phyloP scores from a whole-genome alignment of 352 stramenopile species.

The Hyphochytrium catenoides region DNA sequence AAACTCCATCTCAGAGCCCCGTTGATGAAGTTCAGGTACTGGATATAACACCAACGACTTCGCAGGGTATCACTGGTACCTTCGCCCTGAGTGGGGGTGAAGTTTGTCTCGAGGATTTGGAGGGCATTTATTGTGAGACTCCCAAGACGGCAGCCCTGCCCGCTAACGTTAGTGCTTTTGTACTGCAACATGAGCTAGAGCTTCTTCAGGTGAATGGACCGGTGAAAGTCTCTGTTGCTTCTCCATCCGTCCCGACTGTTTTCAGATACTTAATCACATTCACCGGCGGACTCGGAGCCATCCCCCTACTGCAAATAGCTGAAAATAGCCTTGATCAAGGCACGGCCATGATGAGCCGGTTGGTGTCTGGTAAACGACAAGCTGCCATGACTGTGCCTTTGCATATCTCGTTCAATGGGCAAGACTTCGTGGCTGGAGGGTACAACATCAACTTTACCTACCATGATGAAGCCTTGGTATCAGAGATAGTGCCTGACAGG shows the following conservation, averaged over 20 bases:
- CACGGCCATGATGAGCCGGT: conserved; percentile 4
- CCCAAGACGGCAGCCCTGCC: conserved; percentile 17
- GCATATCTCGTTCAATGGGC: conserved; percentile 61
- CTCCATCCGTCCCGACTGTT: background rate
- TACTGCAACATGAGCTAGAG: conserved; percentile 27
- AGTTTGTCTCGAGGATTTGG: conserved; percentile 14
- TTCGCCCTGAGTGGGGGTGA: conserved; percentile 36
- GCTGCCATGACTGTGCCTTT: conserved; percentile 35
- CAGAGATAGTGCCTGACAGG: too few species aligned
- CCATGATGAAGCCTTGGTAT: too few species aligned
- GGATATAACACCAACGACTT: conserved; percentile 35
- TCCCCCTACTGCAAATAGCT: conserved; percentile 16
- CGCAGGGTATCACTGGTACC: conserved; percentile 17
- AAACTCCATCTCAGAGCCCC: conserved; percentile 23
- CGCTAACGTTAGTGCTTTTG: conserved; percentile 18
- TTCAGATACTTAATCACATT: conserved; percentile 18
- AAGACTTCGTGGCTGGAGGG: conserved; percentile 41
- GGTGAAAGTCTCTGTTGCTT: conserved; percentile 18
- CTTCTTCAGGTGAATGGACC: conserved; percentile 23
- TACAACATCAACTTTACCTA: too few species aligned
- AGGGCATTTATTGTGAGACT: conserved; percentile 20
- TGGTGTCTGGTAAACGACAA: conserved; percentile 18
- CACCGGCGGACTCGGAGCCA: conserved; percentile 13
- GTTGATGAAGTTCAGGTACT: conserved; percentile 45
- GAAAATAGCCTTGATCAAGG: conserved; percentile 7